Evolutionary conservation across 2,329 filamentous ascomycete genomes (phyloP), one percentile per base, ranked within the genome.

Genomic region (Mollisiaceae sp.): DNA sequence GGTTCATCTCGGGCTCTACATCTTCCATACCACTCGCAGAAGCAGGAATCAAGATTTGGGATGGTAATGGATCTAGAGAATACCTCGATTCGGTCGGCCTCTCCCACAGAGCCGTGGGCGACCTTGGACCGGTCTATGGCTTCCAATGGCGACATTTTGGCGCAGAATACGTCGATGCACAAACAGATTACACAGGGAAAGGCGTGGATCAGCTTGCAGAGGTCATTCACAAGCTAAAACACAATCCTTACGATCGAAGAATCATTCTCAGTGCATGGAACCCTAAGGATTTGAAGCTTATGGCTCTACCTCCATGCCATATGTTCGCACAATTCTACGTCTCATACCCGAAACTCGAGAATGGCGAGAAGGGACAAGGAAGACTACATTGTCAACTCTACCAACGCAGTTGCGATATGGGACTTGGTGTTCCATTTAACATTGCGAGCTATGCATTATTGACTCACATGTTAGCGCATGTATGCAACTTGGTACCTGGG

Each of bases 121-220:
- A 99, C 75, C 83, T 99, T 0, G 95, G 95, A 0, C 95, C 95
- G 36, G 94, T 98, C 0, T 99, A 99, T 77, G 95, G 95, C 1
- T 99, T 99, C 81, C 95, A 99, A 80, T 99, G 95, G 95, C 91
- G 95, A 2, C 94, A 98, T 79, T 99, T 99, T 75, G 95, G 95
- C 59, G 95, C 95, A 4, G 88, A 93, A 67, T 99, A 99, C 77
- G 82, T 89, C 20, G 91, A 94, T 75, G 85, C 89, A 15, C 82
- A 88, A 70, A 85, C 91, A 0, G 93, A 98, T 77, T 99, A 99
- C 79, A 84, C 87, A 0, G 93, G 92, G 0, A 84, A 97, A 77
- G 95, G 95, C 20, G 92, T 97, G 18, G 95, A 99, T 77, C 95
- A 99, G 81, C 83, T 99, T 43, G 91, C 91, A 18, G 91, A 96